Evolutionary conservation across 2,329 filamentous ascomycete genomes (phyloP), one percentile per base, ranked within the genome.

Genomic region (Fusarium scirpi): DNA sequence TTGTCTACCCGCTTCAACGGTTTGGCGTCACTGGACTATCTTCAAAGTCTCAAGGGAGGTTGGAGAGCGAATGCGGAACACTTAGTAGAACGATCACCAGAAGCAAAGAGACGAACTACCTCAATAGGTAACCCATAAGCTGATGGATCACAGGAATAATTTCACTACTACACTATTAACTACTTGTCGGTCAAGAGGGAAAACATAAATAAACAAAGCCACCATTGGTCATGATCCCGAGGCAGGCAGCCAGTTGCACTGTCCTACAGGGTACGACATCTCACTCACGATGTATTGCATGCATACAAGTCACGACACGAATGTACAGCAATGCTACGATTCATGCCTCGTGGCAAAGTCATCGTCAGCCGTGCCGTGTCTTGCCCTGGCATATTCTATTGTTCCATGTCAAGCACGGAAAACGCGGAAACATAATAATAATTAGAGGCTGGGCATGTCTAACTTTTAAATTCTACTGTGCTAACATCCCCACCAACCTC

Each of bases 271-370:
- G 46, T 46, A 38, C 47, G 24, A 58, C 56, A 40, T 29, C 48
- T 25, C 22, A 52, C 32, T 38, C 45, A 57, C 44, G 8, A 56
- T 47, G 15, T n/a, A 62, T 70, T 38, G 34, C 34, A 38, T n/a
- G 65, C 52, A 70, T 58, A 56, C 52, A 69, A 62, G 61, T 55
- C 61, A 54, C 65, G 45, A 54, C 47, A 60, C 43, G 38, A 44
- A 48, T 18, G 24, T 41, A 15, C 68, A 32, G 49, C 45, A n/a
- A 38, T 32, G 44, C 44, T 15, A 44, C 40, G 43, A 56, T 53
- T 15, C 34, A 41, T 56, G 43, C 60, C 69, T 69, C 69, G 56
- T 71, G 68, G 64, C 54, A 59, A 57, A 38, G 25, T 67, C 22
- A 18, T 55, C 48, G 25, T 30, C 51, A 46, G 24, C 44, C 63